Conservation (phyloP, 129 eudicot genomes). For the Pseudognaphalium luteoalbum region DNA sequence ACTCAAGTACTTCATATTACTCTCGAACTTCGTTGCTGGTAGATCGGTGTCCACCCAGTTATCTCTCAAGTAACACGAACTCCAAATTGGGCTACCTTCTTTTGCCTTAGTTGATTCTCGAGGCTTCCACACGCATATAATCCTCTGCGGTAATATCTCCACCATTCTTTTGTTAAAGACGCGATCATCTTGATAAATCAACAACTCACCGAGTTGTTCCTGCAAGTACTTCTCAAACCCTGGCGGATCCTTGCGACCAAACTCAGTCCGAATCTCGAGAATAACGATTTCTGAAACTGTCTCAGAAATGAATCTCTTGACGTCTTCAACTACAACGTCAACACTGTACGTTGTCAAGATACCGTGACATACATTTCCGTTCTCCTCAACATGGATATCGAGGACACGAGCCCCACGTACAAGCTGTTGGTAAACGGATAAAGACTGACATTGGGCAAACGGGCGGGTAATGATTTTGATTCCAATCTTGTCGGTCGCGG, state of each 20-base stretch:
- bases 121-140: constrained; percentile 91
- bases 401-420: constrained; percentile 61
- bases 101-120: constrained; percentile 45
- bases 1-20: constrained; percentile 65
- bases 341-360: constrained; percentile 53
- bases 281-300: constrained; percentile 72
- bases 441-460: constrained; percentile 77
- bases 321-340: constrained; percentile 64
- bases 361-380: constrained; percentile 86
- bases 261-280: constrained; percentile 82
- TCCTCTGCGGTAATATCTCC: constrained; percentile 61
- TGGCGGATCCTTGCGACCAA: constrained; percentile 77
- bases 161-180: constrained; percentile 62
- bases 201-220: constrained; percentile 63
- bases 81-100: constrained; percentile 59
- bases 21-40: constrained; percentile 79
- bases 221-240: constrained; percentile 70
- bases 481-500: constrained; percentile 86
- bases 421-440: constrained; percentile 76
- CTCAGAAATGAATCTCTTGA: constrained; percentile 65
- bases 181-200: constrained; percentile 71
- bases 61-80: constrained; percentile 62
- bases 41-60: constrained; percentile 84
- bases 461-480: constrained; percentile 63
- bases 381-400: constrained; percentile 71